These are phyloP conservation scores for Limtongozyma cylindracea DNA, from an alignment of 805 yeast genomes.

Conservation along the genomic window DNA sequence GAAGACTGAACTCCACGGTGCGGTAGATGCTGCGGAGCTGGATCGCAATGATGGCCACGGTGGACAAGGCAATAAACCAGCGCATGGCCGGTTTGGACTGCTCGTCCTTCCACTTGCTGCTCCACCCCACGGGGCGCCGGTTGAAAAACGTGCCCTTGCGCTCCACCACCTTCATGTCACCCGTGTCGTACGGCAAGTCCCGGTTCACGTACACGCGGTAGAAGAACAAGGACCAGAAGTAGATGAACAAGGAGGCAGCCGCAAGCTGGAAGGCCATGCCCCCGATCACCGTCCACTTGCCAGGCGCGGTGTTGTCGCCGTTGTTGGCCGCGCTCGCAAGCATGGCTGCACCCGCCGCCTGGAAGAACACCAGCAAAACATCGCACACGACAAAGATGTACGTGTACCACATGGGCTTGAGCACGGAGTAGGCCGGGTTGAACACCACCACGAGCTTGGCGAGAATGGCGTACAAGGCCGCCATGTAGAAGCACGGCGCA, in stretches of 20 bases:
- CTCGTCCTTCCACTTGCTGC: too few relatives aligned
- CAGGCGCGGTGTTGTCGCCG: slow-evolving; percentile 5
- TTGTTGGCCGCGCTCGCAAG: slow-evolving; percentile 9
- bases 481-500: slow-evolving; percentile 3
- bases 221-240: not conserved
- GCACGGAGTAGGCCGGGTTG: slow-evolving; percentile 1
- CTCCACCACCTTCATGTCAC: too few relatives aligned
- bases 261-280: slow-evolving; percentile 1
- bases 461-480: slow-evolving; percentile 2
- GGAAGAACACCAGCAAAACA: slow-evolving; percentile 1
- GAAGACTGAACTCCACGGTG: slow-evolving; percentile 13
- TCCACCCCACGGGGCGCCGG: too few relatives aligned
- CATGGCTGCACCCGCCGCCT: not conserved
- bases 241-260: slow-evolving; percentile 1
- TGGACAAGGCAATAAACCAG: slow-evolving; percentile 15
- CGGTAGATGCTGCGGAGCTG: not conserved
- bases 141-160: too few relatives aligned
- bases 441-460: slow-evolving; percentile 1
- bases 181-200: too few relatives aligned
- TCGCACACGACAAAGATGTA: slow-evolving; percentile 2
- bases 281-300: slow-evolving; percentile 1
- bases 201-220: slow-evolving; percentile 14
- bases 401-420: slow-evolving; percentile 2
- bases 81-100: too few relatives aligned
- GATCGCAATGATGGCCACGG: slow-evolving; percentile 4